Conservation (phyloP, 1,139 yeast genomes). For the Starmera stellimalicola region DNA sequence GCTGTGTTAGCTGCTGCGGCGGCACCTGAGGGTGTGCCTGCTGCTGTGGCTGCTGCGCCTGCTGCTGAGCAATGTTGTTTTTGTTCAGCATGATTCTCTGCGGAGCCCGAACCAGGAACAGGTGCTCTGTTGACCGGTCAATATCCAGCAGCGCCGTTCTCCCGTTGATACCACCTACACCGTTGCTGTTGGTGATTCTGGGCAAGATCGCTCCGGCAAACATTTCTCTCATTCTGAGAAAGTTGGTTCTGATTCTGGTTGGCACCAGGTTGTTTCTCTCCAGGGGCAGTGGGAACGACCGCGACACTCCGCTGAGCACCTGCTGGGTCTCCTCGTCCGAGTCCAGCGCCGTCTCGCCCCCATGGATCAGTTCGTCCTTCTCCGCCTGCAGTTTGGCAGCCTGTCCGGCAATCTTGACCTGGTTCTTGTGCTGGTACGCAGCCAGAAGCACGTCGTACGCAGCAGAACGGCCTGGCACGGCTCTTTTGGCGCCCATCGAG, state of each 20-base stretch:
- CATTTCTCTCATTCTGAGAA: conserved; percentile 75
- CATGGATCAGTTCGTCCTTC: conserved; percentile 33
- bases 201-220: conserved; percentile 66
- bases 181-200: conserved; percentile 22
- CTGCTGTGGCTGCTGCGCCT: conserved; percentile 26
- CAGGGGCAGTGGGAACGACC: conserved; percentile 72
- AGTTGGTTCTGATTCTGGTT: conserved; percentile 57
- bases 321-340: conserved; percentile 94
- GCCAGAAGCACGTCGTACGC: conserved; percentile 84
- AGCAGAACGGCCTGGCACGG: conserved; percentile 87
- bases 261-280: conserved; percentile 72
- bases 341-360: conserved; percentile 30
- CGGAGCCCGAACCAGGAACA: conserved; percentile 60
- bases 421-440: conserved; percentile 86
- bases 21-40: conserved; percentile 22
- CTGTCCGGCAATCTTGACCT: conserved; percentile 79
- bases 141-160: conserved; percentile 68
- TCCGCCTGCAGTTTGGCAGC: conserved; percentile 57
- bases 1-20: conserved; percentile 26
- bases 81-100: conserved; percentile 24
- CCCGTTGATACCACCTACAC: conserved; percentile 59
- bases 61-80: conserved; percentile 23
- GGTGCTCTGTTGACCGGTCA: conserved; percentile 46
- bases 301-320: conserved; percentile 84
- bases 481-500: conserved; percentile 96